Evolutionary conservation across 1,284 basidiomycete species (phyloP).

Genomic region (Exobasidium cylindrosporum): DNA sequence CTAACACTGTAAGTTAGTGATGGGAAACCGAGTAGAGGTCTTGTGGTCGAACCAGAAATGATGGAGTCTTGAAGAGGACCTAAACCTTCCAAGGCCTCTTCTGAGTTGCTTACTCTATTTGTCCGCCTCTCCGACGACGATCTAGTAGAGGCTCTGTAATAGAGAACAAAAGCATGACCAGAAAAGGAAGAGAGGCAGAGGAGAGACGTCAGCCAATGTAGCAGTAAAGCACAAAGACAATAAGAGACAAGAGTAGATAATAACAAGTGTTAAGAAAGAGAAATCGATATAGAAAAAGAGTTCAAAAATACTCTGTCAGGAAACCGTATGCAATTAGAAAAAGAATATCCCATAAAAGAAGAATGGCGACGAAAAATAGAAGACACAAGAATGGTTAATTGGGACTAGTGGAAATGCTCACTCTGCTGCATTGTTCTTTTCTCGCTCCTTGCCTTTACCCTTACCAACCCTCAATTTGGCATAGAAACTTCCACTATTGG

Average conservation of each 20-base stretch:
- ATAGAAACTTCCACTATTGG: constrained; percentile 1
- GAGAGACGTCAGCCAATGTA: not conserved
- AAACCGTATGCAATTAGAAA: not conserved
- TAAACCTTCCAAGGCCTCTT: not conserved
- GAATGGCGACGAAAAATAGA: not conserved
- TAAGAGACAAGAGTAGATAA: too few relatives aligned
- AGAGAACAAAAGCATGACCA: not conserved
- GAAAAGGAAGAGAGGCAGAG: not conserved
- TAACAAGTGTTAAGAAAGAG: too few relatives aligned
- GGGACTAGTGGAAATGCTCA: constrained; percentile 9
- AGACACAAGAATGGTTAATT: not conserved
- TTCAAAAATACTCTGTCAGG: too few relatives aligned
- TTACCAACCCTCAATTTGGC: constrained; percentile 6
- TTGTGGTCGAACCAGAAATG: too few relatives aligned
- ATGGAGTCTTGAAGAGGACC: not conserved
- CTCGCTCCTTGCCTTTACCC: constrained; percentile 4
- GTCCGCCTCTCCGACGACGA: not conserved
- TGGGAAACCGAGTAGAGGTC: too few relatives aligned
- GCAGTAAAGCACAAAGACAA: not conserved
- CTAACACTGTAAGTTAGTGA: not conserved
- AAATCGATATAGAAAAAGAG: not conserved
- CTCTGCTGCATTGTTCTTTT: not conserved
- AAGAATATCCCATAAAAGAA: not conserved
- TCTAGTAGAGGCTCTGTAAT: not conserved
- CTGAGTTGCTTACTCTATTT: too few relatives aligned